A percentile compares a stretch with the other conserved stretches of the same genome.
Conservation (phyloP, 2,329 filamentous ascomycete species). For the Pseudogymnoascus sp. region DNA sequence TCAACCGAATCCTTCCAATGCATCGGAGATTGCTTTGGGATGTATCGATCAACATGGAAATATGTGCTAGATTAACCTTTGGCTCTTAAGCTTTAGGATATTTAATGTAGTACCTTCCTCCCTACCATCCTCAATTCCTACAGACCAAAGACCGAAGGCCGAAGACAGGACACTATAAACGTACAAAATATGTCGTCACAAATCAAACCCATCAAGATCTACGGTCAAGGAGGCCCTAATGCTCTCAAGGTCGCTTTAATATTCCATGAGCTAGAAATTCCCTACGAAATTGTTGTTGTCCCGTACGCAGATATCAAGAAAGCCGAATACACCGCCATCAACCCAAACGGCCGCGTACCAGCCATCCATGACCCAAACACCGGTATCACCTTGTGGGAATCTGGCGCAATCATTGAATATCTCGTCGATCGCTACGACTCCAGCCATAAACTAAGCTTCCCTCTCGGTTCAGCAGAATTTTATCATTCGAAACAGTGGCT, state of each 20-base stretch:
- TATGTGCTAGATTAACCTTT: not conserved
- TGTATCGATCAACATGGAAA: not conserved
- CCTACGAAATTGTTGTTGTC: not conserved
- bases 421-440: slow-evolving; percentile 33
- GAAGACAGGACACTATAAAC: not conserved
- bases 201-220: not conserved
- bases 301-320: slow-evolving; percentile 31
- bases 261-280: slow-evolving; percentile 20
- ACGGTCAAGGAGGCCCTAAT: not conserved
- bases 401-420: slow-evolving; percentile 37
- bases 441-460: not conserved
- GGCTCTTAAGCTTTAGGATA: not conserved
- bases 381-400: slow-evolving; percentile 36
- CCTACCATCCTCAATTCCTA: not conserved
- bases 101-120: not conserved
- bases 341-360: slow-evolving; percentile 22
- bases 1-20: no score
- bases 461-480: not conserved
- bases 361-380: slow-evolving; percentile 32
- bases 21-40: not conserved
- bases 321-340: slow-evolving; percentile 27
- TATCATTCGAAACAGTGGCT: slow-evolving; percentile 30
- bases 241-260: slow-evolving; percentile 18
- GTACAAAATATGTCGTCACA: not conserved
- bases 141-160: no score